Evolutionary conservation across 2,329 filamentous ascomycete genomes (phyloP).

Genomic region (Arthrinium phaeospermum): DNA sequence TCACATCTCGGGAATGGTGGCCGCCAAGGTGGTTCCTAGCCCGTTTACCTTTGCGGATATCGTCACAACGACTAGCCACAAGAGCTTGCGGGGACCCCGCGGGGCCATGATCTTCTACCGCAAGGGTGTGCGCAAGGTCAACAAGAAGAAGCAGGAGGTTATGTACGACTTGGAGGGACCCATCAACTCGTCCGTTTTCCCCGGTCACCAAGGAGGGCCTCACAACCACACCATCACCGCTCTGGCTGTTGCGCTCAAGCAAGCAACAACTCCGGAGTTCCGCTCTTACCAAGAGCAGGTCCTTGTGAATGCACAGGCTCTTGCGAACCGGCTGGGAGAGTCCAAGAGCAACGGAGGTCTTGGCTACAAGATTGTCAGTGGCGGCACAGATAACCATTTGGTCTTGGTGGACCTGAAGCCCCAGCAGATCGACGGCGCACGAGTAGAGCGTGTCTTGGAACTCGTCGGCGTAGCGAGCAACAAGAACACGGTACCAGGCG

Average conservation of each 20-base stretch:
- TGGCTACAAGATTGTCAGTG: constrained; percentile 88
- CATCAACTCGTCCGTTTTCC: constrained; percentile 97
- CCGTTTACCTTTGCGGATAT: constrained; percentile 92
- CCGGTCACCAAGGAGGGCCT: constrained; percentile 95
- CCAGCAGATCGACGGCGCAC: constrained; percentile 83
- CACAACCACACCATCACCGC: constrained; percentile 99
- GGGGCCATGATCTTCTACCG: constrained; percentile 99
- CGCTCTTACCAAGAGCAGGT: constrained; percentile 91
- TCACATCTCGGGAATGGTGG: constrained; percentile 93
- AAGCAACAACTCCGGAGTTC: constrained; percentile 89
- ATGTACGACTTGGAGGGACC: constrained; percentile 89
- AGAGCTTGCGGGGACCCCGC: constrained; percentile 91
- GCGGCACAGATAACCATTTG: constrained; percentile 97
- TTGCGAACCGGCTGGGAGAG: constrained; percentile 71
- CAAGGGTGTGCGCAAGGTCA: constrained; percentile 82
- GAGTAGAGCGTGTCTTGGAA: constrained; percentile 89
- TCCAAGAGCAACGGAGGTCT: constrained; percentile 76
- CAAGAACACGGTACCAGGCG: constrained; percentile 98
- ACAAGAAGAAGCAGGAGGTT: constrained; percentile 87
- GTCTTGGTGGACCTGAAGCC: constrained; percentile 91
- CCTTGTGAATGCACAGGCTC: constrained; percentile 86
- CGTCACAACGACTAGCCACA: constrained; percentile 97
- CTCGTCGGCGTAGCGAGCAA: constrained; percentile 96
- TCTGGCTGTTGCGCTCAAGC: constrained; percentile 90
- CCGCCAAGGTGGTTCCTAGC: constrained; percentile 87